Evolutionary conservation across 2,329 filamentous ascomycete species (phyloP).

Genomic region (Aspergillus felis): DNA sequence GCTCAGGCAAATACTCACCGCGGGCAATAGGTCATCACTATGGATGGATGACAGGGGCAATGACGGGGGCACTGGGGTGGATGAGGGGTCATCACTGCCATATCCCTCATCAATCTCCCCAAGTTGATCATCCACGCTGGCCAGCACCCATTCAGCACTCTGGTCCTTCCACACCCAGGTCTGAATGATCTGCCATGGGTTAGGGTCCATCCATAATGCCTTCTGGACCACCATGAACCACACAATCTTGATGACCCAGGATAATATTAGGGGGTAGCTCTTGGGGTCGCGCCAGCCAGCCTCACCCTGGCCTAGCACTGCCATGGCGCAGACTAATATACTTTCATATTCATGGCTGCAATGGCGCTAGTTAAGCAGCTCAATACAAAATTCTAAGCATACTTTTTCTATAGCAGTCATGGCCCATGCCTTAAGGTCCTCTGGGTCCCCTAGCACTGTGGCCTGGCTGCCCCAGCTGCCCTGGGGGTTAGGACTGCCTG

Average conservation of each 20-base stretch:
- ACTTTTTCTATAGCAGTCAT: not conserved
- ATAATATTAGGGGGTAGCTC: not conserved
- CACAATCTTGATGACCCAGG: too few species aligned
- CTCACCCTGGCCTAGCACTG: not conserved
- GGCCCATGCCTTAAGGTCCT: not conserved
- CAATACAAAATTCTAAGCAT: not conserved
- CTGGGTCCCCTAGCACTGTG: too few species aligned
- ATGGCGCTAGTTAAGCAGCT: too few species aligned
- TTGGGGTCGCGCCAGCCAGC: not conserved
- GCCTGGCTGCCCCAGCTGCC: too few species aligned
- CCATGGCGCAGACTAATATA: conserved; percentile 1
- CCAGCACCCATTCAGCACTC: not conserved
- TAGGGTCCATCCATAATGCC: not conserved
- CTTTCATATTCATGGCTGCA: not conserved
- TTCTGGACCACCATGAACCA: not conserved
- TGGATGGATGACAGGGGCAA: not conserved
- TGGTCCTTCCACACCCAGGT: not conserved
- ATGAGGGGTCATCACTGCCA: not conserved
- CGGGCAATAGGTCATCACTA: not conserved
- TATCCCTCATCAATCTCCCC: not conserved
- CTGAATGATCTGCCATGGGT: too few species aligned
- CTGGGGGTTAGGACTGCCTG: too few species aligned
- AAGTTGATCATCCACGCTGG: not conserved
- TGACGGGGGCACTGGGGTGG: not conserved
- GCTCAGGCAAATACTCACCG: not conserved